Evolutionary conservation across 1,284 basidiomycete species (phyloP).

Genomic region (Leccinum huronense): DNA sequence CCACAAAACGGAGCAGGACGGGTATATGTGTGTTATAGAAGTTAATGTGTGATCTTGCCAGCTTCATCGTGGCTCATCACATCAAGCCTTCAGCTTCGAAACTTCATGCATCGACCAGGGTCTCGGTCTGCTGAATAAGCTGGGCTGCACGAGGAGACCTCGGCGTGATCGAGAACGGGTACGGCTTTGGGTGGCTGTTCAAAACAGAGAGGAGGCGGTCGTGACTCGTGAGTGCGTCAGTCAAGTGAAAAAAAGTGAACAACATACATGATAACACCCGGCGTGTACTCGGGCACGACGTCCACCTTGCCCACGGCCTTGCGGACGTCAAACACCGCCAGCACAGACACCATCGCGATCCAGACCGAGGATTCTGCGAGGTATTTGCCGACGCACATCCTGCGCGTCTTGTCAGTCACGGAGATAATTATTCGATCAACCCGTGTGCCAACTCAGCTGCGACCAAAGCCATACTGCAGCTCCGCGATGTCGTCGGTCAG

Average conservation of each 20-base stretch:
- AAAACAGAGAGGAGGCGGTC: not conserved
- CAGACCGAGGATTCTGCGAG: slow-evolving; percentile 44
- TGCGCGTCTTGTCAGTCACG: slow-evolving; percentile 11
- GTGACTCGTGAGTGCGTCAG: not conserved
- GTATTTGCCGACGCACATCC: slow-evolving; percentile 47
- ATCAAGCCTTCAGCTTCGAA: not conserved
- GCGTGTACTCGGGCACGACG: slow-evolving; percentile 47
- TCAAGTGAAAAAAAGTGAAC: not conserved
- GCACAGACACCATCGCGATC: slow-evolving; percentile 44
- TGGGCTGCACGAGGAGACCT: slow-evolving; percentile 23
- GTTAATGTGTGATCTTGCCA: no score
- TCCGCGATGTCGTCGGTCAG: slow-evolving; percentile 37
- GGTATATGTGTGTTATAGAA: not conserved
- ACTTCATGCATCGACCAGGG: slow-evolving; percentile 3
- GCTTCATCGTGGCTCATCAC: not conserved
- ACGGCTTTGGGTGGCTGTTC: slow-evolving; percentile 20
- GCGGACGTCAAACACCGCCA: slow-evolving; percentile 17
- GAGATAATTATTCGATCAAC: not conserved
- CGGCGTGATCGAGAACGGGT: slow-evolving; percentile 31
- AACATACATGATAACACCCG: slow-evolving; percentile 51
- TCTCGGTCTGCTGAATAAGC: slow-evolving; percentile 17
- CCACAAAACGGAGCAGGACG: not conserved
- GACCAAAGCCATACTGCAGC: slow-evolving; percentile 44
- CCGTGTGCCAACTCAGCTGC: slow-evolving; percentile 26
- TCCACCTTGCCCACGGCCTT: slow-evolving; percentile 19